phyloP scores from a whole-genome alignment of 2,329 filamentous ascomycete genomes.

The Sporothrix pallida region DNA sequence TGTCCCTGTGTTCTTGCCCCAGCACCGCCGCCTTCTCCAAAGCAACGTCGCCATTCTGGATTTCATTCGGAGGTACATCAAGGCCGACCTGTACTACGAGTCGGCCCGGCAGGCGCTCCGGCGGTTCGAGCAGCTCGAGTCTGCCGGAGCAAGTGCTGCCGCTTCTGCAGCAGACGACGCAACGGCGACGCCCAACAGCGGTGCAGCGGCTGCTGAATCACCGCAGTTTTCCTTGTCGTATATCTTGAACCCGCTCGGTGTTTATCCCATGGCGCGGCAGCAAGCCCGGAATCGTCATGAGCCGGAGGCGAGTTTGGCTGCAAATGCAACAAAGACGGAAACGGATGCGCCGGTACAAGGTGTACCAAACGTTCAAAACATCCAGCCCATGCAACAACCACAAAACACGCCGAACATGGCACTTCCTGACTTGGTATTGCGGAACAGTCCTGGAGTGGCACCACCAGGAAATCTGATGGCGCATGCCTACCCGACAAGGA shows the following conservation, averaged over 20 bases:
- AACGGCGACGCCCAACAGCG: not conserved
- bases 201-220: not conserved
- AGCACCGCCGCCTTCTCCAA: constrained; percentile 28
- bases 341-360: not conserved
- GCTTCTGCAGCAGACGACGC: not conserved
- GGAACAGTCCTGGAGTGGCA: not conserved
- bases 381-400: not conserved
- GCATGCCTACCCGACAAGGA: not conserved
- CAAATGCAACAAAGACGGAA: not conserved
- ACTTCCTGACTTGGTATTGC: not conserved
- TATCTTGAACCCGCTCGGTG: constrained; percentile 35
- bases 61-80: constrained; percentile 31
- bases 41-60: constrained; percentile 32
- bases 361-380: not conserved
- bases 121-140: constrained; percentile 31
- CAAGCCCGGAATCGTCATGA: constrained; percentile 33
- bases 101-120: constrained; percentile 32
- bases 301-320: constrained; percentile 23
- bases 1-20: not conserved
- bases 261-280: constrained; percentile 35
- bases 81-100: constrained; percentile 34
- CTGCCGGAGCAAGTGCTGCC: not conserved
- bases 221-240: constrained; percentile 35
- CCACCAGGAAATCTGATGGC: not conserved
- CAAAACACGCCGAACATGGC: not conserved